Evolutionary conservation across 371 early-diverging fungal genomes (phyloP).

Genomic region (Entomophthora muscae): DNA sequence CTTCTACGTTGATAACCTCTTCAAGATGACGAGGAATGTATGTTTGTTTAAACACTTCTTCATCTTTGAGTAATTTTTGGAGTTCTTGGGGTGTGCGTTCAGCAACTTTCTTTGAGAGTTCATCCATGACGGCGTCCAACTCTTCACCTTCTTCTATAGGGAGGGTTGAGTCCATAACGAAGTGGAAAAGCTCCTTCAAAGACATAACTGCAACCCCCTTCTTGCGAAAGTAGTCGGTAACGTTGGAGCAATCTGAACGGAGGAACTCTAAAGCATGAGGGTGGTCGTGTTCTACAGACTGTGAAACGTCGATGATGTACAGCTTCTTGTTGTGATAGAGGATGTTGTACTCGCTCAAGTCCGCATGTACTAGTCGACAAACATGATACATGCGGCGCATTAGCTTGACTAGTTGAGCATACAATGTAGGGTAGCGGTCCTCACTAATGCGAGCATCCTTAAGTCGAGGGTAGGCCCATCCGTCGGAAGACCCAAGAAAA

Average conservation of each 20-base stretch:
- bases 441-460: constrained; percentile 79
- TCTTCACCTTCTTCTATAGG: constrained; percentile 36
- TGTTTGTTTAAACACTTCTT: constrained; percentile 77
- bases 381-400: constrained; percentile 90
- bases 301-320: constrained; percentile 98
- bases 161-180: constrained; percentile 50
- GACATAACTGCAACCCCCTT: constrained; percentile 66
- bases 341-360: constrained; percentile 98
- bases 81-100: constrained; percentile 18
- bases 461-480: constrained; percentile 87
- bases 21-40: constrained; percentile 86
- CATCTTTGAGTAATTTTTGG: constrained; percentile 27
- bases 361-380: constrained; percentile 95
- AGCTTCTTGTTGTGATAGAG: constrained; percentile 69
- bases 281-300: constrained; percentile 98
- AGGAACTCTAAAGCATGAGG: constrained; percentile 97
- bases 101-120: constrained; percentile 8
- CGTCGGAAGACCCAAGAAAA: constrained; percentile 80
- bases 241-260: constrained; percentile 88
- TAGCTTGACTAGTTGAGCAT: constrained; percentile 72
- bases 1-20: constrained; percentile 77
- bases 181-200: constrained; percentile 75
- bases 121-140: constrained; percentile 28
- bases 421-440: constrained; percentile 54
- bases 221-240: constrained; percentile 87